Conservation (phyloP, 768 basidiomycete genomes). For the Termitomyces sp. region DNA sequence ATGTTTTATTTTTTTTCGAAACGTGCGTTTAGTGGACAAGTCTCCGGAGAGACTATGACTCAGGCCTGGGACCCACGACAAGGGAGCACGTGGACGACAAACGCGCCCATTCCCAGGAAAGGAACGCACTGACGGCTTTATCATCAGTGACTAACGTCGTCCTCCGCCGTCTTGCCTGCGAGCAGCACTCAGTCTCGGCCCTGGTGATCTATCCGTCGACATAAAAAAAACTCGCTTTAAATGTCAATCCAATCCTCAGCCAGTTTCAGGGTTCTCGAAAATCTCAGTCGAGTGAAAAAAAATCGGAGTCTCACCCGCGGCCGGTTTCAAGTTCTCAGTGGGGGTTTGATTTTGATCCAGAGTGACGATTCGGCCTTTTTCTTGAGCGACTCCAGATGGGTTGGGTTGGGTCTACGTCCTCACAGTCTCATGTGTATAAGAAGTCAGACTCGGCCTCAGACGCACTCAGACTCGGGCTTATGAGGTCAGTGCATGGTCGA, state of each 20-base stretch:
- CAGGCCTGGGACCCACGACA: constrained; percentile 18
- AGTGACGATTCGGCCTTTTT: too few relatives aligned
- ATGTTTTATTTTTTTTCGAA: not conserved
- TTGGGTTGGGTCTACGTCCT: not conserved
- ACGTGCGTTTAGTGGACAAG: constrained; percentile 17
- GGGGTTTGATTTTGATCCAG: not conserved
- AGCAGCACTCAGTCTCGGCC: not conserved
- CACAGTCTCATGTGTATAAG: not conserved
- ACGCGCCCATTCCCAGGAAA: not conserved
- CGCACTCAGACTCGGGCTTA: not conserved
- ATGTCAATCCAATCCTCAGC: not conserved
- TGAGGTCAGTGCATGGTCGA: not conserved
- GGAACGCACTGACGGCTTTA: not conserved
- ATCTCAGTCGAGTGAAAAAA: not conserved
- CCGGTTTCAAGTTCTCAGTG: not conserved
- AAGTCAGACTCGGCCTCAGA: not conserved
- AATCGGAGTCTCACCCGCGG: too few relatives aligned
- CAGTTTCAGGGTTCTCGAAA: not conserved
- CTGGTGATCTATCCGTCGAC: not conserved
- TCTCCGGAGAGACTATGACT: not conserved
- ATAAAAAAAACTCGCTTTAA: not conserved
- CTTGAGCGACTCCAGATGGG: too few relatives aligned
- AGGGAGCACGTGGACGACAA: constrained; percentile 17
- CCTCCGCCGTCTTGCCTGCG: not conserved
- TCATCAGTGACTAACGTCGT: not conserved